Conservation (phyloP, 805 yeast genomes). For the Saccharomycopsis sp. region DNA sequence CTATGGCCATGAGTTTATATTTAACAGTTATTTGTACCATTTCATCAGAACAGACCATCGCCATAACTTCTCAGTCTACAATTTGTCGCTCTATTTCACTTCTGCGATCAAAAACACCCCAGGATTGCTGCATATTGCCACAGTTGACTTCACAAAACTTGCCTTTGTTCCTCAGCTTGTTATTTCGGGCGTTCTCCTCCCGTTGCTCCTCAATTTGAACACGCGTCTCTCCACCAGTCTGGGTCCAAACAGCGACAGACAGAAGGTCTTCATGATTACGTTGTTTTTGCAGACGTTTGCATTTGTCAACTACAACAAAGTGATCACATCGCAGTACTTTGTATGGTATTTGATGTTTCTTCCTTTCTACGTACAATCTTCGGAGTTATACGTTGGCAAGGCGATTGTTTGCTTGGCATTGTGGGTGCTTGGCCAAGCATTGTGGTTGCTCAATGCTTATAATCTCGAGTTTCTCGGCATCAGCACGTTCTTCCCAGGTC, state of each 20-base stretch:
- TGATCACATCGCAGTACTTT: conserved; percentile 91
- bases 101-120: conserved; percentile 32
- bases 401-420: conserved; percentile 39
- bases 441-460: conserved; percentile 78
- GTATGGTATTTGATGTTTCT: conserved; percentile 86
- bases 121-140: neutral
- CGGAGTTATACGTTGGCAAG: conserved; percentile 26
- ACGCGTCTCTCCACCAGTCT: conserved; percentile 17
- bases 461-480: conserved; percentile 72
- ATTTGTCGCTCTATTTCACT: conserved; percentile 59
- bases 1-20: conserved; percentile 71
- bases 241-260: conserved; percentile 31
- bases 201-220: conserved; percentile 29
- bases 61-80: conserved; percentile 89
- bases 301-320: conserved; percentile 76
- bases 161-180: conserved; percentile 83
- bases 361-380: conserved; percentile 58
- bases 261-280: conserved; percentile 35
- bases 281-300: conserved; percentile 71
- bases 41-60: conserved; percentile 82
- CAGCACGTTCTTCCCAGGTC: conserved; percentile 52
- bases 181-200: conserved; percentile 53
- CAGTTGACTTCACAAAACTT: conserved; percentile 37
- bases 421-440: conserved; percentile 69
- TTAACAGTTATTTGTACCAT: conserved; percentile 80